Conservation (phyloP, 805 yeast species). For the Lachancea lanzarotensis region DNA sequence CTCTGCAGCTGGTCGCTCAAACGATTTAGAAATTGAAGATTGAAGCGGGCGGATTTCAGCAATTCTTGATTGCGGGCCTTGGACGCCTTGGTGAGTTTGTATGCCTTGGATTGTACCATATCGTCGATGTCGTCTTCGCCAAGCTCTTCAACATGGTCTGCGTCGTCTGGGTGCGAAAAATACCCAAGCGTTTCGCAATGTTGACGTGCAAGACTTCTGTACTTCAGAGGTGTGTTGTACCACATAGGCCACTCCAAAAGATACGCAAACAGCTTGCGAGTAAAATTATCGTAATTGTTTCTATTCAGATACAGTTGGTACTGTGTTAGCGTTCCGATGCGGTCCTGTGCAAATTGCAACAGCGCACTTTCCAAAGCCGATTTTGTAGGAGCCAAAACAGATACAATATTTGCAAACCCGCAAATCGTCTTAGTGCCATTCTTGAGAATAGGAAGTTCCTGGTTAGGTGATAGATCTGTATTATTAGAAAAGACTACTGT, state of each 20-base stretch:
- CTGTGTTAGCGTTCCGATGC: constrained; percentile 43
- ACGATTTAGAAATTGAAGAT: constrained; percentile 16
- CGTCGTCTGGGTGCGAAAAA: constrained; percentile 18
- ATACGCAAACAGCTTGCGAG: constrained; percentile 47
- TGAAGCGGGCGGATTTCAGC: constrained; percentile 18
- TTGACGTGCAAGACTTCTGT: constrained; percentile 15
- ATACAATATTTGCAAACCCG: constrained; percentile 40
- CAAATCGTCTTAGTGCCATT: constrained; percentile 24
- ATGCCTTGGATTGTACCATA: constrained; percentile 28
- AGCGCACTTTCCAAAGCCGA: constrained; percentile 41
- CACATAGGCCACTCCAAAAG: constrained; percentile 69
- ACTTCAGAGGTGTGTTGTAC: constrained; percentile 50
- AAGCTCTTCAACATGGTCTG: constrained; percentile 9
- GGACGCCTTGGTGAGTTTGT: constrained; percentile 22
- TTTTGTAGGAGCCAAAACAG: constrained; percentile 28
- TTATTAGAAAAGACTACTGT: constrained; percentile 52
- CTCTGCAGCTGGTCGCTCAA: constrained; percentile 15
- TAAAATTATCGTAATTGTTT: constrained; percentile 52
- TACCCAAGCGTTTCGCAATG: constrained; percentile 20
- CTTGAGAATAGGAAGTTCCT: constrained; percentile 45
- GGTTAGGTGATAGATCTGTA: constrained; percentile 45
- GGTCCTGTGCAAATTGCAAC: constrained; percentile 36
- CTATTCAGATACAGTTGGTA: constrained; percentile 53
- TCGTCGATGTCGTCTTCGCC: constrained; percentile 10
- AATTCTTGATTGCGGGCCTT: constrained; percentile 16